A percentile compares a stretch with the other conserved stretches of the same genome.
These are phyloP conservation scores for Ophiostoma ips DNA, from an alignment of 2,329 filamentous ascomycete genomes.

Conservation along the genomic window DNA sequence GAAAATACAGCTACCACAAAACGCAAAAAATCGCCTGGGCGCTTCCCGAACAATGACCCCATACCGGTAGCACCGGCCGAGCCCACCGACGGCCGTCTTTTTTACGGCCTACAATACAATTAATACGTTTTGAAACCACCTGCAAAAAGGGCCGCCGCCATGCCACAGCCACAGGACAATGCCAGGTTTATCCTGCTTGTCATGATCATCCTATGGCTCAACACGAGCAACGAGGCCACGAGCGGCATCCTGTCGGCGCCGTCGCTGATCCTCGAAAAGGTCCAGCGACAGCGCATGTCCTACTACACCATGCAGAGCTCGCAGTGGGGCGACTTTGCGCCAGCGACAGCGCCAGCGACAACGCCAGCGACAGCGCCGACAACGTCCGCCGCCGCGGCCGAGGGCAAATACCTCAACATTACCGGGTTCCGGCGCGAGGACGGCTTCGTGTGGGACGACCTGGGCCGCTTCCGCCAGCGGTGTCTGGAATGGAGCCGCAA, in stretches of 20 bases:
- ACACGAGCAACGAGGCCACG: slow-evolving; percentile 26
- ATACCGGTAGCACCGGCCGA: slow-evolving; percentile 4
- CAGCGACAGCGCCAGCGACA: slow-evolving; percentile 14
- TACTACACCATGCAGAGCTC: slow-evolving; percentile 41
- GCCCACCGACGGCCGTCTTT: background rate
- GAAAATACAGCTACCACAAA: too few relatives aligned
- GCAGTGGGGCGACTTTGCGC: slow-evolving; percentile 46
- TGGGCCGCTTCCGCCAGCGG: slow-evolving; percentile 50
- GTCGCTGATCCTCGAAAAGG: slow-evolving; percentile 29
- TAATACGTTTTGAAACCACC: background rate
- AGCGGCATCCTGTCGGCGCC: slow-evolving; percentile 29
- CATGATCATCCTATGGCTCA: slow-evolving; percentile 32
- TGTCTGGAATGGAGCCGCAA: slow-evolving; percentile 47
- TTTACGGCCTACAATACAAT: background rate
- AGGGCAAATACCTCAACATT: slow-evolving; percentile 46
- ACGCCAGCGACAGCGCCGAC: slow-evolving; percentile 15
- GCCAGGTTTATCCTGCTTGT: slow-evolving; percentile 23
- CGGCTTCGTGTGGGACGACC: slow-evolving; percentile 63
- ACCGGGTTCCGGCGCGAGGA: slow-evolving; percentile 65
- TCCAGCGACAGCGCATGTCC: slow-evolving; percentile 37
- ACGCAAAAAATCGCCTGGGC: too few relatives aligned
- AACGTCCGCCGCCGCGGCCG: slow-evolving; percentile 8
- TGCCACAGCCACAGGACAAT: slow-evolving; percentile 35
- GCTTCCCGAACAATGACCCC: background rate
- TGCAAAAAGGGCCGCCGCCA: slow-evolving; percentile 16